phyloP scores from a whole-genome alignment of 345 rosid genomes.

The Pelargonium nanum region DNA sequence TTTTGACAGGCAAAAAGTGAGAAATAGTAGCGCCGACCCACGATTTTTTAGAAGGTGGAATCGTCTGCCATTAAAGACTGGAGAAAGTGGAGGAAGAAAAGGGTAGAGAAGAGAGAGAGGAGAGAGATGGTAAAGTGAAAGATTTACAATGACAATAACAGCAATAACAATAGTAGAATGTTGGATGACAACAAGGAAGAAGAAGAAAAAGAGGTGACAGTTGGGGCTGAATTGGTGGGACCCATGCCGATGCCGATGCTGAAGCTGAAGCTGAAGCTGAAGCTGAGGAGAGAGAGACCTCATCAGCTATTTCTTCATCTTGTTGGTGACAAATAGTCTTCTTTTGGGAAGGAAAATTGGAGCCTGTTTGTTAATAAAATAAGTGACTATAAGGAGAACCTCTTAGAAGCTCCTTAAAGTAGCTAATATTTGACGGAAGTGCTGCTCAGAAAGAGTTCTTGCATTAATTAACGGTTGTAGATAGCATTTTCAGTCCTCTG shows the following conservation, averaged over 20 bases:
- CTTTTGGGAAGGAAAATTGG: too few relatives aligned
- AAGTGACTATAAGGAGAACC: too few relatives aligned
- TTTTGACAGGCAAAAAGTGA: constrained; percentile 23
- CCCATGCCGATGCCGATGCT: too few relatives aligned
- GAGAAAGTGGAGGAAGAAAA: constrained; percentile 6
- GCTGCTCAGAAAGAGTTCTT: too few relatives aligned
- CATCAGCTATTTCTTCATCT: too few relatives aligned
- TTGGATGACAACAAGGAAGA: not conserved
- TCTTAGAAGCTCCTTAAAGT: too few relatives aligned
- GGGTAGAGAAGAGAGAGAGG: constrained; percentile 16
- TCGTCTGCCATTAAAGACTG: constrained; percentile 30
- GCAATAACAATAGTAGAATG: not conserved
- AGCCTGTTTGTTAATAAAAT: too few relatives aligned
- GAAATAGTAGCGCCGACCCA: constrained; percentile 44
- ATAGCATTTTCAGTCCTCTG: too few relatives aligned
- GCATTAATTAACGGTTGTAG: too few relatives aligned
- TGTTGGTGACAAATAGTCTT: too few relatives aligned
- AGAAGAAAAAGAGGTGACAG: constrained; percentile 29
- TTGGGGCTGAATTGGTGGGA: constrained; percentile 25
- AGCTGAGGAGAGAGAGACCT: constrained; percentile 10
- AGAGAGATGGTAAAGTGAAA: not conserved
- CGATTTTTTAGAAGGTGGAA: constrained; percentile 14
- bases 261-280: not conserved
- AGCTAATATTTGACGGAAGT: too few relatives aligned
- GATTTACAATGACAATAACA: not conserved